Base-by-base conservation (phyloP, 139 green algal genomes). In the Chlorella vulgaris region DNA sequence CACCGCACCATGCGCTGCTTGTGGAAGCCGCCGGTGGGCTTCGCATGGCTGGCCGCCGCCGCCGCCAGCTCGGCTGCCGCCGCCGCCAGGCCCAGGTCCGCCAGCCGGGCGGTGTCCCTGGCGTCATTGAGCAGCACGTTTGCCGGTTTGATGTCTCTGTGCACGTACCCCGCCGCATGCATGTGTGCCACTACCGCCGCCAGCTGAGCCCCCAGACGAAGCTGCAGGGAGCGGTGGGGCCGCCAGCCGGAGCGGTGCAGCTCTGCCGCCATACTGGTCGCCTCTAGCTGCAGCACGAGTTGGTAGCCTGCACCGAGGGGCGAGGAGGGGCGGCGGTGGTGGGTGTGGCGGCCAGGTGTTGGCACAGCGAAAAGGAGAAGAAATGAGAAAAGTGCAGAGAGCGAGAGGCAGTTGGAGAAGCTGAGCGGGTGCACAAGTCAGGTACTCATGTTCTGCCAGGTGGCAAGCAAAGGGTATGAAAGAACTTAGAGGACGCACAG, bases 11-110 rank as follows among this genome's bases (percentile, higher is more conserved):
- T 79, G 47, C 75, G 85, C 21, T 85, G 82, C 76, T 95, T 94
- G 83, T 95, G 86, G 82, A 97, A 96, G 39, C 94, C 94, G 10
- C 93, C 92, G 26, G 85, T 87, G 22, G 92, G 92, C 74, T 91
- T 91, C 50, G 74, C 83, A 18, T 80, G 43, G 24, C 43, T 21
- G 7, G 76, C 8, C 33, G 39, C 78, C 0, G 61, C 47, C 29
- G 68, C 65, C 7, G 40, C 67, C 39, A 86, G 53, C 18, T 82
- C 83, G 21, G 4, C 70, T 0, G 36, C 51, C 2, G 55, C 10
- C 33, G 81, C 78, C 29, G 91, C 91, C 43, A 94, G 76, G 31
- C 91, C 91, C 90, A 94, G 89, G 77, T 95, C 91, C 7, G 78
- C 75, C 43, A 94, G 76, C 26, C 73, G 60, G 19, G 81, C 50